phyloP scores from a whole-genome alignment of 768 basidiomycete species.

The Mycena vulgaris region DNA sequence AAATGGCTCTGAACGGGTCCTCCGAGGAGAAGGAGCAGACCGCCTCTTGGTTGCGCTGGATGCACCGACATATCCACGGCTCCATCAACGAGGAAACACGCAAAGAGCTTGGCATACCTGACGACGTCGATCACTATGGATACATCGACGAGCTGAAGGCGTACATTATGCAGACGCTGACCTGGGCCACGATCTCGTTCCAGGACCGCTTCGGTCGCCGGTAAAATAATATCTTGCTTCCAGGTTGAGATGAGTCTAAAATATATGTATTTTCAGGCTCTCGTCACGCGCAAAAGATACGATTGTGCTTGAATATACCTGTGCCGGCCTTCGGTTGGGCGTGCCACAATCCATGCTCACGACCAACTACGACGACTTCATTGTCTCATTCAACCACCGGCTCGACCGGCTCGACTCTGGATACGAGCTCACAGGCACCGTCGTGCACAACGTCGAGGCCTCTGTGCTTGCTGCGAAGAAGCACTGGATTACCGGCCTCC shows the following conservation, averaged over 20 bases:
- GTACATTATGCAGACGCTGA: conserved; percentile 36
- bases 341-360: conserved; percentile 32
- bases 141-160: conserved; percentile 35
- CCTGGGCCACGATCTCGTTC: conserved; percentile 33
- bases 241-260: not conserved
- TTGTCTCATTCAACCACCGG: conserved; percentile 34
- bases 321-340: conserved; percentile 33
- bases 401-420: conserved; percentile 29
- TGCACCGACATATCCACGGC: conserved; percentile 32
- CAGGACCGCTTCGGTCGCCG: conserved; percentile 31
- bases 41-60: conserved; percentile 35
- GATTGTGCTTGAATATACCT: conserved; percentile 36
- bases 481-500: conserved; percentile 25
- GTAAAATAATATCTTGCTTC: not conserved
- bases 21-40: conserved; percentile 38
- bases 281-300: conserved; percentile 36
- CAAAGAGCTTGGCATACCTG: conserved; percentile 30
- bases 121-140: conserved; percentile 29
- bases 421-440: conserved; percentile 26
- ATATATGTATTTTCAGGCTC: conserved; percentile 3
- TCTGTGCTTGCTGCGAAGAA: conserved; percentile 26
- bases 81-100: conserved; percentile 31
- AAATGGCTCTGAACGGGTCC: conserved; percentile 36
- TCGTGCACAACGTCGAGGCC: conserved; percentile 32
- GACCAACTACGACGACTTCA: conserved; percentile 34